A percentile compares a stretch with the other conserved stretches of the same genome.
phyloP scores from a whole-genome alignment of 352 stramenopile genomes.

The Pythium monospermum region DNA sequence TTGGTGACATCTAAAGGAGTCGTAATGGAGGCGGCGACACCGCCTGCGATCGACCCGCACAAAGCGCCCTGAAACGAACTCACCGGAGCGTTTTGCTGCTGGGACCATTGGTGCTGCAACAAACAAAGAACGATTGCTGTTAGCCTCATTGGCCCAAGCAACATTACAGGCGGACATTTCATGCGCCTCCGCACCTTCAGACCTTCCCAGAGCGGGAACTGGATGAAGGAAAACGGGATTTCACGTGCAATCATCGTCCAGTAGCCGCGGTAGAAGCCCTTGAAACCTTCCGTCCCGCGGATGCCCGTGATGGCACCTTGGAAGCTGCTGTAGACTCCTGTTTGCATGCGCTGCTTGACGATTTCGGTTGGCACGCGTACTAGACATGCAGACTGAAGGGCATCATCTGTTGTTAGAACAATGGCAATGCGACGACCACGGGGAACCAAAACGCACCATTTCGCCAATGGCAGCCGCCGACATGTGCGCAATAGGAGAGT shows the following conservation, averaged over 20 bases:
- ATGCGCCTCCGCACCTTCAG: constrained; percentile 77
- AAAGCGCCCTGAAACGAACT: constrained; percentile 90
- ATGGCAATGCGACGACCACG: too few relatives aligned
- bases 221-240: constrained; percentile 99
- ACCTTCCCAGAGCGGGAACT: constrained; percentile 99
- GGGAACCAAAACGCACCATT: constrained; percentile 55
- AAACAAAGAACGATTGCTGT: neutral
- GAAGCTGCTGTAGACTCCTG: constrained; percentile 80
- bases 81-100: constrained; percentile 71
- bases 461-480: constrained; percentile 92
- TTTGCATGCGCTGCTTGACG: constrained; percentile 99
- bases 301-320: constrained; percentile 73
- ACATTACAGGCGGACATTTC: neutral
- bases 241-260: constrained; percentile 98
- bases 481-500: constrained; percentile 94
- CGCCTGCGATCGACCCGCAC: constrained; percentile 94
- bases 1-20: constrained; percentile 99
- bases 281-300: constrained; percentile 59
- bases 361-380: constrained; percentile 99
- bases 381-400: constrained; percentile 88
- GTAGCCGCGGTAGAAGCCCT: constrained; percentile 96
- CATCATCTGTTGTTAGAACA: too few relatives aligned
- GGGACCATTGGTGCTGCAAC: constrained; percentile 68
- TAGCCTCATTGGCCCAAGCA: neutral
- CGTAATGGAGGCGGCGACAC: constrained; percentile 94